These are phyloP conservation scores for Aurifilum marmelostoma DNA, from an alignment of 2,329 filamentous ascomycete genomes.

Conservation along the genomic window DNA sequence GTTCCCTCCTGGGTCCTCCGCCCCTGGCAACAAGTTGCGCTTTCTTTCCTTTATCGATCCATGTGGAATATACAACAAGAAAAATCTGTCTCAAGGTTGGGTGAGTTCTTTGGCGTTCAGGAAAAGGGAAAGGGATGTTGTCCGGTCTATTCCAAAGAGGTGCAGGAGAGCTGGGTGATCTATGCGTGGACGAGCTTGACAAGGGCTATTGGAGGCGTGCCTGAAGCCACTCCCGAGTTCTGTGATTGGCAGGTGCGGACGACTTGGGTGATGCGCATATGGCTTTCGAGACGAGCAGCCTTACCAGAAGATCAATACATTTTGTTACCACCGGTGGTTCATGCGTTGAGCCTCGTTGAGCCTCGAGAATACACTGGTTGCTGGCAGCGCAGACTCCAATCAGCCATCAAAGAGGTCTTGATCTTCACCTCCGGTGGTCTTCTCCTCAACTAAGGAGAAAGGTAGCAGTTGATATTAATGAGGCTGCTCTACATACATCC, in stretches of 20 bases:
- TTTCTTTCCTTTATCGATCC: slow-evolving; percentile 15
- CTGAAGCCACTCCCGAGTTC: background rate
- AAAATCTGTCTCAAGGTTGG: slow-evolving; percentile 25
- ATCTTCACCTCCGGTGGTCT: background rate
- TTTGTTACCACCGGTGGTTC: background rate
- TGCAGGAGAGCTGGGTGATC: slow-evolving; percentile 15
- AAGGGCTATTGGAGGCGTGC: background rate
- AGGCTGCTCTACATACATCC: background rate
- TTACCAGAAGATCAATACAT: background rate
- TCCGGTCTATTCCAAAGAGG: slow-evolving; percentile 4
- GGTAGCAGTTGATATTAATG: background rate
- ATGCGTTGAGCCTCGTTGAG: background rate
- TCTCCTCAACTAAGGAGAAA: background rate
- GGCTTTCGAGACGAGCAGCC: background rate
- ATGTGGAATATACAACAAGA: slow-evolving; percentile 24
- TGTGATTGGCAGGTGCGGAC: background rate
- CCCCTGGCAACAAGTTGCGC: slow-evolving; percentile 22
- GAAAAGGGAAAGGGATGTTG: slow-evolving; percentile 28
- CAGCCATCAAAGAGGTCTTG: background rate
- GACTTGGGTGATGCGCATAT: background rate
- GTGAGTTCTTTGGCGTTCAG: slow-evolving; percentile 28
- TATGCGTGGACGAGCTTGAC: slow-evolving; percentile 2
- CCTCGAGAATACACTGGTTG: background rate
- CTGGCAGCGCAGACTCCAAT: background rate
- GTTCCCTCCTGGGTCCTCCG: background rate